Conservation (phyloP, 495 filamentous ascomycete species). For the Letharia columbiana region DNA sequence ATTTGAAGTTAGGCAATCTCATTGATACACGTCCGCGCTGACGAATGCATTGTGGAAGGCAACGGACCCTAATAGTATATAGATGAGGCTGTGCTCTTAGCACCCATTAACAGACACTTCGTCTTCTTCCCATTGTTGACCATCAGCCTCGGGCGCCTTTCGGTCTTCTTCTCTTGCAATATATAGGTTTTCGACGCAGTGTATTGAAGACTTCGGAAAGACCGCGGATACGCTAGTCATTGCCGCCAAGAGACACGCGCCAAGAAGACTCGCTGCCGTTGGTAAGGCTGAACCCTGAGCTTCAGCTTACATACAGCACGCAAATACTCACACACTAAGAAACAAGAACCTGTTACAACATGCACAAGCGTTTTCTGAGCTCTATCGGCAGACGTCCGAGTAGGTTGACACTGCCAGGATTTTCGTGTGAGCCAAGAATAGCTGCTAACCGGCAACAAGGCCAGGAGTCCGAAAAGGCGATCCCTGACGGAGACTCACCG, state of each 20-base stretch:
- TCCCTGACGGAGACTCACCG: slow-evolving; percentile 35
- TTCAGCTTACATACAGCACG: not conserved
- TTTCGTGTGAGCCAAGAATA: not conserved
- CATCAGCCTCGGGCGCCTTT: not conserved
- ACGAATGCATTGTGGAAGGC: slow-evolving; percentile 8
- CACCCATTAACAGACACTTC: not conserved
- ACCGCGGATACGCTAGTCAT: not conserved
- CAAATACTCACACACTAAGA: not conserved
- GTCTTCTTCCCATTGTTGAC: not conserved
- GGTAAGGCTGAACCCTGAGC: not conserved
- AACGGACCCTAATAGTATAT: not conserved
- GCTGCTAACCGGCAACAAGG: slow-evolving; percentile 11
- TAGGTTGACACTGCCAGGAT: slow-evolving; percentile 9
- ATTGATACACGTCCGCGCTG: slow-evolving; percentile 7
- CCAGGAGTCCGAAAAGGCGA: slow-evolving; percentile 20
- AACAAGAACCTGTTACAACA: not conserved
- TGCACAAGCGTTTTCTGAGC: slow-evolving; percentile 25
- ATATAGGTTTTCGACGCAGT: not conserved
- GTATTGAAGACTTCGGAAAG: not conserved
- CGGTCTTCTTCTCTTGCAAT: not conserved
- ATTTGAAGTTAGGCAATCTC: not conserved
- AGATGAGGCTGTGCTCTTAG: slow-evolving; percentile 9
- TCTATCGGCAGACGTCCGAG: slow-evolving; percentile 22
- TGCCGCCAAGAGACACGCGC: slow-evolving; percentile 2
- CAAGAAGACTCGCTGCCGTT: not conserved